A percentile compares a stretch with the other conserved stretches of the same genome.
phyloP scores from a whole-genome alignment of 768 basidiomycete genomes.

The Leccinum fibrillosum region DNA sequence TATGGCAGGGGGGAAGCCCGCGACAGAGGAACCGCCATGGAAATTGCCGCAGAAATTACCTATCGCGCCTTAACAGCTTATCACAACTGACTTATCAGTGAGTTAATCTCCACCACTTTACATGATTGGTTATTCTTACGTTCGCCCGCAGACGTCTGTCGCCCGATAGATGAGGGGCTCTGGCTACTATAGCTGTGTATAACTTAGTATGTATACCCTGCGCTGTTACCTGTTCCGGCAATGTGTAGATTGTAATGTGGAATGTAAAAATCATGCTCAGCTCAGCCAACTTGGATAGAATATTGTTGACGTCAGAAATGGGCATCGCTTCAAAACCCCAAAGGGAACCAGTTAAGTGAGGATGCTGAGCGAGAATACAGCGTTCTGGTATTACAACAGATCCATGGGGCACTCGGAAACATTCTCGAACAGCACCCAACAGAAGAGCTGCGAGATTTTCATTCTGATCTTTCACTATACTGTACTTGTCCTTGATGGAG shows the following conservation, averaged over 20 bases:
- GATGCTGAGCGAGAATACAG: background rate
- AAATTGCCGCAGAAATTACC: constrained; percentile 26
- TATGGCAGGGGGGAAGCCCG: constrained; percentile 26
- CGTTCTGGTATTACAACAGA: background rate
- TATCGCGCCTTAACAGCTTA: constrained; percentile 22
- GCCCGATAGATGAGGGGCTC: background rate
- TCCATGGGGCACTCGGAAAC: background rate
- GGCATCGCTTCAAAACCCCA: background rate
- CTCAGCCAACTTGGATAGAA: background rate
- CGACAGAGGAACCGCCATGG: constrained; percentile 30
- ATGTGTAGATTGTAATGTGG: background rate
- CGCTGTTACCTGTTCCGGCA: background rate
- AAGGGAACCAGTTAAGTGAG: background rate
- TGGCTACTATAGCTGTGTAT: background rate
- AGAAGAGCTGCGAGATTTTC: background rate
- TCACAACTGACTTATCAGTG: constrained; percentile 12
- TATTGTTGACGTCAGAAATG: background rate
- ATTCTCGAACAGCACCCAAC: background rate
- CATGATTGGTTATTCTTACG: background rate
- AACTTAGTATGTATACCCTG: constrained; percentile 1
- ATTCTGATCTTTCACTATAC: background rate
- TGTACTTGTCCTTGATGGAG: background rate
- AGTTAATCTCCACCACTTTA: background rate
- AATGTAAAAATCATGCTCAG: constrained; percentile 2
- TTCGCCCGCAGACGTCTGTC: background rate